phyloP scores from a whole-genome alignment of 2,329 filamentous ascomycete species.

The Purpureocillium takamizusanense region DNA sequence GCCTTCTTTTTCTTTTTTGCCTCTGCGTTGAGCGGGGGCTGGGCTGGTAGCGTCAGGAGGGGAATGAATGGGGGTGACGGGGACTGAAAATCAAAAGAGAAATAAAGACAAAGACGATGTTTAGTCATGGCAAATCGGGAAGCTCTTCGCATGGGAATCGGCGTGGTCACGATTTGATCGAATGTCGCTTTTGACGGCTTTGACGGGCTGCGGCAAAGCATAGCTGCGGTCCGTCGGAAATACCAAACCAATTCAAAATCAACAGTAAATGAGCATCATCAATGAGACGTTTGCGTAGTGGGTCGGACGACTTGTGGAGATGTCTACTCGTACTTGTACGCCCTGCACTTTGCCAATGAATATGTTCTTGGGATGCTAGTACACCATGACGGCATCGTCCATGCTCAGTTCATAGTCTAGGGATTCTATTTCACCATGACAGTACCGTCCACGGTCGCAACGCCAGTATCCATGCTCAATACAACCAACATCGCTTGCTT shows the following conservation, averaged over 20 bases:
- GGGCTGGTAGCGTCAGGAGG: background rate
- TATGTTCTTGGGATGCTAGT: too few species aligned
- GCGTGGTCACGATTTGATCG: conserved; percentile 25
- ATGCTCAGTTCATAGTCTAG: too few species aligned
- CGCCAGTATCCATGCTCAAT: background rate
- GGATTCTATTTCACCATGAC: too few species aligned
- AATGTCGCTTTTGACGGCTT: conserved; percentile 16
- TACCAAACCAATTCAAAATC: conserved; percentile 21
- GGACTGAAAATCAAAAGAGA: too few species aligned
- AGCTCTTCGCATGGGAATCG: conserved; percentile 23
- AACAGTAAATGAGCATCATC: background rate
- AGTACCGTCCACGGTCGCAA: too few species aligned
- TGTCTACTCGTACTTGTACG: too few species aligned
- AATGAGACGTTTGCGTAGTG: too few species aligned
- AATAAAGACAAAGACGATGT: conserved; percentile 4
- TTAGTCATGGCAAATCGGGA: conserved; percentile 3
- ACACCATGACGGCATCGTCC: too few species aligned
- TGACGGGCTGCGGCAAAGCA: conserved; percentile 20
- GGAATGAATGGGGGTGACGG: background rate
- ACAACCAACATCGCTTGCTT: background rate
- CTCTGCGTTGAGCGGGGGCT: too few species aligned
- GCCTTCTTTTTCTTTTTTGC: conserved; percentile 1
- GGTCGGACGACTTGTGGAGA: too few species aligned
- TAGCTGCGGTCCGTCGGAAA: conserved; percentile 23
- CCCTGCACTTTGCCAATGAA: too few species aligned